Evolutionary conservation across 2,329 filamentous ascomycete species (phyloP), one percentile per base, ranked within the genome.

Genomic region (Camillea tinctor): DNA sequence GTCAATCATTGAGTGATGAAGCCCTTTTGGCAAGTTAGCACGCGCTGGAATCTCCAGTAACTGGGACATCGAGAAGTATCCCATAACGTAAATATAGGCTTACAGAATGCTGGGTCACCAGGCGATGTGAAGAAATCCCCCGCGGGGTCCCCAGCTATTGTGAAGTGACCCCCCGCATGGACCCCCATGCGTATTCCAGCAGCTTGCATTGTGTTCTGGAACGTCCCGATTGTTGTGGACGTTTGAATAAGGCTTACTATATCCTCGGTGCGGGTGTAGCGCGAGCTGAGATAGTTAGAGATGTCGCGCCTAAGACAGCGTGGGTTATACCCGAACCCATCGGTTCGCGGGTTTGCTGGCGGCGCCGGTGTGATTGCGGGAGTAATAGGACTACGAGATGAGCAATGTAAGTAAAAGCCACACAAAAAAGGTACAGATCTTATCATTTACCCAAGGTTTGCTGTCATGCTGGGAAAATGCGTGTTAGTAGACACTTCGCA

Each of bases 221-320:
- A 78, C 17, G 59, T 54, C 15, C 55, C 59, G 54, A 79, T 72
- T 52, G 72, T 69, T 1, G 55, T 58, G 57, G 65, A 67, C 11
- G 69, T 66, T 15, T 63, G 74, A 62, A 78, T 73, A n/a, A 76
- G 69, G 36, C 50, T 61, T 40, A 57, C 62, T 22, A 71, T 67
- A 53, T 66, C 57, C 54, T 66, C 59, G 22, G 68, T 67, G 36
- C 58, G 56, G 3, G 59, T 61, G 50, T 65, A 66, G 22, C 53
- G 60, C 48, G 53, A 56, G 53, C 50, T 61, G 30, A 36, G 68
- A 48, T 72, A 65, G 66, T 73, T 73, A 57, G 66, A 74, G 54
- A 79, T 73, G 64, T 78, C 80, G 21, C 79, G 76, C 44, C 74
- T 73, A 51, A 82, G 71, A 69, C 79, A 79, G 54, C 79, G 77